Conservation (phyloP, 352 stramenopile species). For the Phytophthora sansomeana region DNA sequence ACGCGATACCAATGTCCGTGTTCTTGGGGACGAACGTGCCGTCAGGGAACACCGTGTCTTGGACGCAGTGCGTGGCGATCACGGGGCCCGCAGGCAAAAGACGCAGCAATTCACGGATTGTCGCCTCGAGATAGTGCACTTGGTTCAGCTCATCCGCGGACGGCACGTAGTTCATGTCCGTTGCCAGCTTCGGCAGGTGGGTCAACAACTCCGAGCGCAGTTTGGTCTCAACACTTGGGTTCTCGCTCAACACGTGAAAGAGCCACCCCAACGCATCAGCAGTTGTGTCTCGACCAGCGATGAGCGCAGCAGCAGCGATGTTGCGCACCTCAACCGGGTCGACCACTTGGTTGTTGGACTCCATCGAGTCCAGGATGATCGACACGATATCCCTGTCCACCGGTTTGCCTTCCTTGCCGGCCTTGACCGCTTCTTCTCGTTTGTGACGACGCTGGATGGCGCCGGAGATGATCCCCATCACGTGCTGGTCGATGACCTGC, state of each 20-base stretch:
- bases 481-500: constrained; percentile 40
- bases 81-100: constrained; percentile 60
- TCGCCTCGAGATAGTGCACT: constrained; percentile 64
- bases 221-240: constrained; percentile 51
- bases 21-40: constrained; percentile 62
- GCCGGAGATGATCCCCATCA: constrained; percentile 37
- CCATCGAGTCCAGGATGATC: constrained; percentile 37
- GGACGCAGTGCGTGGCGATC: constrained; percentile 47
- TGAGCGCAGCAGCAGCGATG: constrained; percentile 69
- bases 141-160: constrained; percentile 45
- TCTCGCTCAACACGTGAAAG: constrained; percentile 60
- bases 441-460: constrained; percentile 36
- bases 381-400: constrained; percentile 43
- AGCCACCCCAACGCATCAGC: constrained; percentile 73
- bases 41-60: constrained; percentile 65
- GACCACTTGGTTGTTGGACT: constrained; percentile 30
- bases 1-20: constrained; percentile 47
- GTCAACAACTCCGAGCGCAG: constrained; percentile 55
- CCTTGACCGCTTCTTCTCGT: constrained; percentile 15
- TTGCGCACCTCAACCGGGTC: constrained; percentile 62
- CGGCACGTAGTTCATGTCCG: constrained; percentile 27
- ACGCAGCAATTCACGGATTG: constrained; percentile 64
- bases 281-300: constrained; percentile 79
- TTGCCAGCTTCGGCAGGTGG: constrained; percentile 45
- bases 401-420: not conserved